Base-by-base conservation (phyloP, 1,284 basidiomycete genomes). In the Coniferiporia sulphurascens region DNA sequence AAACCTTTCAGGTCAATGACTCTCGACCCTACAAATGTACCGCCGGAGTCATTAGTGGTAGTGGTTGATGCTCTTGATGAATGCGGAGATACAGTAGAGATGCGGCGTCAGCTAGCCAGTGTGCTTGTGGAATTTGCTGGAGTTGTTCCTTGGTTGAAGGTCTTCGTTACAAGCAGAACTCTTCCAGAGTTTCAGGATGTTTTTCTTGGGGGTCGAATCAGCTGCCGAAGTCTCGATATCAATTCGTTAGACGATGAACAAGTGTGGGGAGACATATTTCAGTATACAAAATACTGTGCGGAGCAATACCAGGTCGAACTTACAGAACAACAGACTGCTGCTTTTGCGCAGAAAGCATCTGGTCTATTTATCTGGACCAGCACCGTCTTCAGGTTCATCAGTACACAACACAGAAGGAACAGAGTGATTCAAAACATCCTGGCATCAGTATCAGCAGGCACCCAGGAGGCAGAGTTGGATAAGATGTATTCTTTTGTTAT, bases 341-440 rank as follows among this genome's bases (percentile, higher is more conserved):
- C 34, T 43, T 59, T 70, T 22, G 65, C 67, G 15, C 36, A 63
- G 22, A 69, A 63, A 38, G 62, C 68, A 3, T 60, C 63, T 15
- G 66, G 67, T 1, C 59, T 70, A 12, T 70, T 70, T 48, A 71
- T 70, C 17, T 71, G 69, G 53, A 64, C 69, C 8, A 57, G 62
- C 19, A 70, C 70, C 1, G 67, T 69, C 41, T 57, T 71, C 56
- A 67, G 65, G 55, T 65, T 66, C 32, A 56, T 71, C n/a, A 55
- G 54, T 7, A 51, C 45, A 21, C 48, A 54, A 15, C 45, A 60
- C 34, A 36, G 36, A 32, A 64, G 15, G 35, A 13, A 19, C 21
- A 15, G 10, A 5, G 32, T 32, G 5, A 48, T 56, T 43, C 12
- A 49, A 22, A 10, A 48, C 19, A 49, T 49, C 27, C 22, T 56